Base-by-base conservation (phyloP, 192 early-diverging fungal genomes). In the Linnemannia elongata region DNA sequence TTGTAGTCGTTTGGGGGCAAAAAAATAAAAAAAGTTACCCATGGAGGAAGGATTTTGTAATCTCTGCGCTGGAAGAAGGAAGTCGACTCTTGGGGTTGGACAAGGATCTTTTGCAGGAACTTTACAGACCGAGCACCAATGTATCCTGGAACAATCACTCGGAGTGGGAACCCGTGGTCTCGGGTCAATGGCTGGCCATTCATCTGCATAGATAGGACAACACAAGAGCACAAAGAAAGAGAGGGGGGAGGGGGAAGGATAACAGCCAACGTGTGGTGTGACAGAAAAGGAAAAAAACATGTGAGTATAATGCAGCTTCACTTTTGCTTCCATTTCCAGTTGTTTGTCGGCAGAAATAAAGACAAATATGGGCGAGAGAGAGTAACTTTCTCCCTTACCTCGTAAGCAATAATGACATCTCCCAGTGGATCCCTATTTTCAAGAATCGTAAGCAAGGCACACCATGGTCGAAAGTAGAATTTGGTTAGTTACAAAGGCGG, bases 121-220 rank as follows among this genome's bases (percentile, higher is more conserved):
- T 99, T 99, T 82, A 99, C 97, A 77, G 93, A 95, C 7, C 97
- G 92, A 18, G 96, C 97, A 10, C 97, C 97, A 75, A 99, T 97
- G 77, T 95, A 93, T 3, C 97, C 97, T 45, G 97, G 97, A 2
- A 97, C 96, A 30, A 99, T 93, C 17, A 96, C 96, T 66, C 97
- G 94, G 24, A 97, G 86, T 5, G 97, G 97, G 74, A 88, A 95
- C 1, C 97, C 97, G 80, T 99, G 97, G 89, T 97, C 96, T 41
- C 95, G 91, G 0, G 94, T 88, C 73, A 97, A 89, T 36, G 89
- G 85, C 74, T 89, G 69, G 22, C 95, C 95, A 80, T 97, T 97
- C 95, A 97, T 96, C 90, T 92, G 24, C 38, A 69, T 33, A 42
- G 33, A 47, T 35, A 20, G 18, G 22, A 75, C 0, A 36, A 35